These are phyloP conservation scores for Pseudogymnoascus sp. DNA, from an alignment of 2,329 filamentous ascomycete genomes.

Conservation along the genomic window DNA sequence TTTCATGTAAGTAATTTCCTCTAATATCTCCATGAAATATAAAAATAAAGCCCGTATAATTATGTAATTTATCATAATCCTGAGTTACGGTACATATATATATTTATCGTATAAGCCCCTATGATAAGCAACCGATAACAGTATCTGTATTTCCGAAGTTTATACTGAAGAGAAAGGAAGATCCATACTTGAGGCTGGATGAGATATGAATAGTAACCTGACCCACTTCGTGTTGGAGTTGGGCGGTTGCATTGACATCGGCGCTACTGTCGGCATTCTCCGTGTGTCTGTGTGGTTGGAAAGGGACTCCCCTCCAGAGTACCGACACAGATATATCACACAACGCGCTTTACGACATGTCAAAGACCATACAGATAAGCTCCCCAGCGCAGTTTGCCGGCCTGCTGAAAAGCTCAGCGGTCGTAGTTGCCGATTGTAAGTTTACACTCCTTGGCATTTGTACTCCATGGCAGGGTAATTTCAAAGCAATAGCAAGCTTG, in stretches of 20 bases:
- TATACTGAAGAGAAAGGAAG: not conserved
- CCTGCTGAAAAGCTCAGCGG: constrained; percentile 62
- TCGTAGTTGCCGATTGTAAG: constrained; percentile 88
- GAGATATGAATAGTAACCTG: not conserved
- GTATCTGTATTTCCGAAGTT: not conserved
- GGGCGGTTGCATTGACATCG: not conserved
- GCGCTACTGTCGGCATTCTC: not conserved
- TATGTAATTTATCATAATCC: not conserved
- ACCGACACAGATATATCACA: not conserved
- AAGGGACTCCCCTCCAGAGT: not conserved
- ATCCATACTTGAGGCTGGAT: not conserved
- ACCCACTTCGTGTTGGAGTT: not conserved
- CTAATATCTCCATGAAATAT: not conserved
- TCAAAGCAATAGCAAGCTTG: not conserved
- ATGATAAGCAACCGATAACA: not conserved
- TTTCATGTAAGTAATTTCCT: not conserved
- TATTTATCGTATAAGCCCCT: not conserved
- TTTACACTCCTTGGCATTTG: constrained; percentile 26
- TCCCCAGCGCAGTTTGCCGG: constrained; percentile 57
- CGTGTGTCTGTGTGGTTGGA: not conserved
- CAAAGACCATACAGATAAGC: constrained; percentile 38
- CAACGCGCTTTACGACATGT: constrained; percentile 22
- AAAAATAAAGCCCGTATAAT: not conserved
- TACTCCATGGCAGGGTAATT: constrained; percentile 20
- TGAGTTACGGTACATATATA: too few relatives aligned